Base-by-base conservation (phyloP, 2,329 filamentous ascomycete species). In the Tympanopsis confertula region DNA sequence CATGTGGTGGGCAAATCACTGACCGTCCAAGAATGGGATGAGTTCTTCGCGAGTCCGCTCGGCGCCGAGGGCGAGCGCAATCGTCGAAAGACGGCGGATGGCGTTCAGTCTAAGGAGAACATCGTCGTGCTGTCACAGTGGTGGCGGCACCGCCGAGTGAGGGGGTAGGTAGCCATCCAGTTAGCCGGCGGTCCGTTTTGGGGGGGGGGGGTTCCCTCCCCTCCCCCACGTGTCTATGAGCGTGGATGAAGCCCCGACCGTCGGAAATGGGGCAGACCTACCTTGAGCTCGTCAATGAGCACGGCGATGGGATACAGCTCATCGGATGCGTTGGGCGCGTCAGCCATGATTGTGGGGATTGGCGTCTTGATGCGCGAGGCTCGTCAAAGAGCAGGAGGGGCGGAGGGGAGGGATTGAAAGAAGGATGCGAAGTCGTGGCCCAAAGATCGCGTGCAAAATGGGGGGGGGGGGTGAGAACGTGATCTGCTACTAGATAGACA, bases 241-340 rank as follows among this genome's bases (percentile, higher is more conserved):
- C 22, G n/a, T n/a, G n/a, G n/a, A n/a, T n/a, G n/a, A n/a, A n/a
- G n/a, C n/a, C n/a, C n/a, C n/a, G n/a, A n/a, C n/a, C n/a, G n/a
- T n/a, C n/a, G n/a, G n/a, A n/a, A n/a, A 51, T 47, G 46, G 49
- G 45, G 49, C 45, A 42, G 48, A 54, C 63, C 53, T 76, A 94
- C 88, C 86, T 95, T 98, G 56, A 98, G 76, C 77, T 98, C 91
- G 65, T 98, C 91, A 66, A 98, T 98, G 65, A 98, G 81, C 51
- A 98, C 91, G 58, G 91, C 91, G 71, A 98, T 98, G 61, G 91
- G 91, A 66, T 96, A 98, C 56, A 98, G 87, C 80, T 96, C 93
- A 68, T 98, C 91, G 63, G 82, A 91, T 70, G 89, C 79, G 66
- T 82, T 85, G 62, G 82, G 74, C 66, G 82, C 82, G 68, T 95